Conservation (phyloP, 805 yeast species). For the Candida glaebosa region DNA sequence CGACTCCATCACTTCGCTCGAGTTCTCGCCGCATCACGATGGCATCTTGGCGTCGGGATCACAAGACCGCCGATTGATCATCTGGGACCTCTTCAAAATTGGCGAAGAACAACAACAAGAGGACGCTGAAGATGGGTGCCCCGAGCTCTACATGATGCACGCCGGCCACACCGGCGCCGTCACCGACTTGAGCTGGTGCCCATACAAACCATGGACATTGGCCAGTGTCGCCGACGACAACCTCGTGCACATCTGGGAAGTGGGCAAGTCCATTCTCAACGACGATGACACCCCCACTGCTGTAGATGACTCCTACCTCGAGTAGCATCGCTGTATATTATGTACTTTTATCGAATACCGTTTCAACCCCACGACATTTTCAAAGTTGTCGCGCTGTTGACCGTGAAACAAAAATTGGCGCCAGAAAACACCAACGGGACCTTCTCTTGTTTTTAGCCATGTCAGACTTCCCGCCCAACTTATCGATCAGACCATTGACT, state of each 20-base stretch:
- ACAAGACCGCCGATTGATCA: slow-evolving; percentile 68
- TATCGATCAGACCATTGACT: slow-evolving; percentile 70
- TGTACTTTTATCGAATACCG: too few relatives aligned
- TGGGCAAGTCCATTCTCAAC: slow-evolving; percentile 28
- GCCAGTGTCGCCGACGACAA: slow-evolving; percentile 64
- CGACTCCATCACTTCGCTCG: slow-evolving; percentile 64
- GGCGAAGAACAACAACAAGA: slow-evolving; percentile 86
- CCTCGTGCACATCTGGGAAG: slow-evolving; percentile 58
- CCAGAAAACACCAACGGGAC: too few relatives aligned
- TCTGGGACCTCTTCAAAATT: slow-evolving; percentile 77
- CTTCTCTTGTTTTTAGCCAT: too few relatives aligned
- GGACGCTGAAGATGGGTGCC: slow-evolving; percentile 88
- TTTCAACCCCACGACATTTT: too few relatives aligned
- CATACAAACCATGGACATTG: slow-evolving; percentile 70
- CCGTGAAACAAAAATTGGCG: too few relatives aligned
- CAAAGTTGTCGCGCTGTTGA: too few relatives aligned
- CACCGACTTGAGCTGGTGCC: slow-evolving; percentile 69
- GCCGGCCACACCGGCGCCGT: slow-evolving; percentile 85
- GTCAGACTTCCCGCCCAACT: slow-evolving; percentile 46
- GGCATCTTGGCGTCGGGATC: slow-evolving; percentile 77
- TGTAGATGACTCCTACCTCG: slow-evolving; percentile 19
- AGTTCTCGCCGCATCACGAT: slow-evolving; percentile 75
- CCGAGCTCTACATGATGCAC: slow-evolving; percentile 87
- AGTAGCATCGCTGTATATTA: slow-evolving; percentile 12
- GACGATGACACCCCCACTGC: slow-evolving; percentile 4